Conservation (phyloP, 2,329 filamentous ascomycete genomes). For the Cryphonectria nitschkei region DNA sequence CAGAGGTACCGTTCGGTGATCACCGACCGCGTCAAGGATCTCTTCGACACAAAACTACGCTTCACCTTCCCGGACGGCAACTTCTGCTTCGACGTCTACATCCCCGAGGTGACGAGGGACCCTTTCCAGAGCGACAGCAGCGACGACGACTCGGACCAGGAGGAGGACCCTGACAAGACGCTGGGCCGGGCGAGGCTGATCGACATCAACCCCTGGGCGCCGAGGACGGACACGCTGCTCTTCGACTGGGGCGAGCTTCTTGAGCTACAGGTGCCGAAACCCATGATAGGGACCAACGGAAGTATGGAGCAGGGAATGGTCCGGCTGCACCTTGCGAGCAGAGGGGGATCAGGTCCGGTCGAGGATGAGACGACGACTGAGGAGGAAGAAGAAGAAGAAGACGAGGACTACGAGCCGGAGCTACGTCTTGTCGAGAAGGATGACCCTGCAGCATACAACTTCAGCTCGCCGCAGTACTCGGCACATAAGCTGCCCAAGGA, state of each 20-base stretch:
- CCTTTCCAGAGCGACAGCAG: slow-evolving; percentile 40
- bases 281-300: slow-evolving; percentile 53
- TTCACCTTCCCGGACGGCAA: slow-evolving; percentile 80
- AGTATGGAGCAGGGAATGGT: slow-evolving; percentile 33
- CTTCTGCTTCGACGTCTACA: slow-evolving; percentile 91
- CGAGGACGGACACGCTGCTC: slow-evolving; percentile 82
- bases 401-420: slow-evolving; percentile 70
- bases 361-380: slow-evolving; percentile 41
- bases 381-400: slow-evolving; percentile 49
- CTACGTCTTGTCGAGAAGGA: slow-evolving; percentile 80
- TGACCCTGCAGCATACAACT: slow-evolving; percentile 87
- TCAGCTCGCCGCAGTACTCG: slow-evolving; percentile 84
- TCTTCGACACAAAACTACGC: slow-evolving; percentile 76
- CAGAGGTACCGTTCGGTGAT: slow-evolving; percentile 65
- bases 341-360: slow-evolving; percentile 38
- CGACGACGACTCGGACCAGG: slow-evolving; percentile 50
- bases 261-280: slow-evolving; percentile 65
- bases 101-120: slow-evolving; percentile 61
- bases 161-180: slow-evolving; percentile 49
- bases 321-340: slow-evolving; percentile 30
- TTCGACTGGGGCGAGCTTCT: slow-evolving; percentile 91
- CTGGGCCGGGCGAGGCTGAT: slow-evolving; percentile 82
- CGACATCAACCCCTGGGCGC: slow-evolving; percentile 95
- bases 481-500: slow-evolving; percentile 95
- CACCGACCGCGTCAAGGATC: slow-evolving; percentile 69